Evolutionary conservation across 176 grass and related monocot genomes (phyloP).

Genomic region (Carex scoparia): DNA sequence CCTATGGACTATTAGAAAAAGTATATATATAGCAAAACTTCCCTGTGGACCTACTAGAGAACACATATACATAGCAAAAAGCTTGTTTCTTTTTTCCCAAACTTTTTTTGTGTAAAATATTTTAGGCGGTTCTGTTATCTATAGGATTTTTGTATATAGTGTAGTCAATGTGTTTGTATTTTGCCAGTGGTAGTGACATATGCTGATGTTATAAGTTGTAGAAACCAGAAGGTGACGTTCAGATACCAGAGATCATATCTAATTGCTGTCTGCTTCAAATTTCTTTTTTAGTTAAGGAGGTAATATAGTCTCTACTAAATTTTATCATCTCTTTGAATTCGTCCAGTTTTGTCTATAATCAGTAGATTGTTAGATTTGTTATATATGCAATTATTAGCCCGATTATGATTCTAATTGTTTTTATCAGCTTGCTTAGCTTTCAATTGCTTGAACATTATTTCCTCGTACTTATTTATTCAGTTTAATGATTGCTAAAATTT

Average conservation of each 20-base stretch:
- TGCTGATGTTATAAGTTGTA: not conserved
- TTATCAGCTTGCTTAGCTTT: no score
- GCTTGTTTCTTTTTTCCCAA: not conserved
- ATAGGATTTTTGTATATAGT: slow-evolving; percentile 12
- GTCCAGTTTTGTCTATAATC: no score
- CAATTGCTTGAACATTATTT: no score
- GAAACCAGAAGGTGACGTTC: not conserved
- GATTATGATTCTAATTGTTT: no score
- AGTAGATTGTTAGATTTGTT: no score
- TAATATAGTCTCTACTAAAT: no score
- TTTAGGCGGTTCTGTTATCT: not conserved
- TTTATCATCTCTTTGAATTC: no score
- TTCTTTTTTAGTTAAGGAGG: not conserved
- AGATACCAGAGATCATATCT: not conserved
- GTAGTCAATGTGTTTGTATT: not conserved
- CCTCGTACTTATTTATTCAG: no score
- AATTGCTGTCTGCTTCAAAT: not conserved
- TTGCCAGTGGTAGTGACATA: not conserved
- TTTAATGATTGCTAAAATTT: no score
- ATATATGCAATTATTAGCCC: no score
- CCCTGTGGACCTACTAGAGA: slow-evolving; percentile 26
- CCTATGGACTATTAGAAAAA: slow-evolving; percentile 65
- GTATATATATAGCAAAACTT: no score
- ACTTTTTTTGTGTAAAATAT: not conserved
- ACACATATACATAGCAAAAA: not conserved